A percentile compares a stretch with the other conserved stretches of the same genome.
Evolutionary conservation across 495 filamentous ascomycete species (phyloP).

Genomic region (Opeltia flavorubescens): DNA sequence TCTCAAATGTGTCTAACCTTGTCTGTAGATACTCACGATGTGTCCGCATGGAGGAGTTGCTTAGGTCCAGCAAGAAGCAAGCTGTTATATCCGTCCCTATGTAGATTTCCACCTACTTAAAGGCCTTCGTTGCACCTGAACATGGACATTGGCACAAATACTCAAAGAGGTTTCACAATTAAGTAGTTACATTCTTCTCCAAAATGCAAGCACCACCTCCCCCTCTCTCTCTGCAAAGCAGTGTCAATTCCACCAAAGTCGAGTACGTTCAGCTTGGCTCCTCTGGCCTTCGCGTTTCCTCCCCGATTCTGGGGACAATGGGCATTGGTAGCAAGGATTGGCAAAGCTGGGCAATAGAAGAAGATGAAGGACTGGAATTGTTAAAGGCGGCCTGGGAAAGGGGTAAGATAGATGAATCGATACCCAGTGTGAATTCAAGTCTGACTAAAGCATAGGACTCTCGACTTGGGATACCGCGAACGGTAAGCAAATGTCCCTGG

Average conservation of each 20-base stretch:
- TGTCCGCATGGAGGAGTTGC: too few species aligned
- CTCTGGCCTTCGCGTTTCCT: slow-evolving; percentile 28
- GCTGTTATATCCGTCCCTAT: too few species aligned
- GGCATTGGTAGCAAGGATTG: slow-evolving; percentile 25
- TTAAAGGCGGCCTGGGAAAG: slow-evolving; percentile 30
- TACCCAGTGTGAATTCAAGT: slow-evolving; percentile 7
- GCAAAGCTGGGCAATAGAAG: slow-evolving; percentile 26
- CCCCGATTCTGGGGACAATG: slow-evolving; percentile 31
- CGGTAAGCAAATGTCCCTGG: too few species aligned
- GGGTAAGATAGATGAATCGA: slow-evolving; percentile 14
- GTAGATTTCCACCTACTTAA: too few species aligned
- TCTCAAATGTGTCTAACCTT: too few species aligned
- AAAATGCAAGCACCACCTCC: neutral
- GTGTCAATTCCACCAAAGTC: slow-evolving; percentile 18
- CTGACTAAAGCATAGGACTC: slow-evolving; percentile 2
- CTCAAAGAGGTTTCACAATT: too few species aligned
- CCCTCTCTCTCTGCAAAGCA: slow-evolving; percentile 9
- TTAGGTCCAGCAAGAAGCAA: too few species aligned
- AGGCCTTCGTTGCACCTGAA: too few species aligned
- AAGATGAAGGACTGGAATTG: slow-evolving; percentile 25
- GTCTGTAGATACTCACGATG: too few species aligned
- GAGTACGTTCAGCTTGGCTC: slow-evolving; percentile 25
- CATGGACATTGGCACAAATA: too few species aligned
- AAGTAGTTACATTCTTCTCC: too few species aligned
- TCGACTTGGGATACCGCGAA: slow-evolving; percentile 28